Evolutionary conservation across 2,329 filamentous ascomycete species (phyloP).

Genomic region (Ophiostoma sp.): DNA sequence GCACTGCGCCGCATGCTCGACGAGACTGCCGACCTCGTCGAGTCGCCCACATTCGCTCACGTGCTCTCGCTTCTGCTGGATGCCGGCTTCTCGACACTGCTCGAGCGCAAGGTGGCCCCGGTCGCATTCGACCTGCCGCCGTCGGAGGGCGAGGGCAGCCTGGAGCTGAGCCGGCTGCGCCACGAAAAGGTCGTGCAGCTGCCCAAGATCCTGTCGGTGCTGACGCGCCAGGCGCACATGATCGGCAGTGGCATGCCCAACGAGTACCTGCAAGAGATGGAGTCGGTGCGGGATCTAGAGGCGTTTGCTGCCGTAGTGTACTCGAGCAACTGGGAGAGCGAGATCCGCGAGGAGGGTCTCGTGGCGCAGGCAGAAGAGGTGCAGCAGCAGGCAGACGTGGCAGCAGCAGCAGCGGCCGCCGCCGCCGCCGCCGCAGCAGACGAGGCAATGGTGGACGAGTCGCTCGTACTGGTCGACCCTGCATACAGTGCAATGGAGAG

Average conservation of each 20-base stretch:
- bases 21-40: constrained; percentile 91
- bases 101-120: constrained; percentile 73
- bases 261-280: constrained; percentile 68
- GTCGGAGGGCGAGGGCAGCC: constrained; percentile 28
- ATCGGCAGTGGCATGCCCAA: constrained; percentile 76
- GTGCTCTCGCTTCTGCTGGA: constrained; percentile 84
- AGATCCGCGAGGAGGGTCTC: constrained; percentile 49
- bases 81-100: constrained; percentile 74
- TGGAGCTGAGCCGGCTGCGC: constrained; percentile 48
- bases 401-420: constrained; percentile 9
- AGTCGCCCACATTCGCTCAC: constrained; percentile 84
- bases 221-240: constrained; percentile 82
- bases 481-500: constrained; percentile 53
- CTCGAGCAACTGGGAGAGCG: constrained; percentile 72
- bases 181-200: constrained; percentile 62
- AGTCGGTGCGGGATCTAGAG: constrained; percentile 68
- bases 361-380: constrained; percentile 34
- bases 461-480: constrained; percentile 44
- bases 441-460: neutral
- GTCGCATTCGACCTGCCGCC: constrained; percentile 66
- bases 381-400: constrained; percentile 26
- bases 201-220: constrained; percentile 81
- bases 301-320: constrained; percentile 84
- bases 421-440: neutral
- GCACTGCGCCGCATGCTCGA: constrained; percentile 77